A percentile compares a stretch with the other conserved stretches of the same genome.
Conservation (phyloP, 2,329 filamentous ascomycete species). For the Aspergillus pseudonomiae region DNA sequence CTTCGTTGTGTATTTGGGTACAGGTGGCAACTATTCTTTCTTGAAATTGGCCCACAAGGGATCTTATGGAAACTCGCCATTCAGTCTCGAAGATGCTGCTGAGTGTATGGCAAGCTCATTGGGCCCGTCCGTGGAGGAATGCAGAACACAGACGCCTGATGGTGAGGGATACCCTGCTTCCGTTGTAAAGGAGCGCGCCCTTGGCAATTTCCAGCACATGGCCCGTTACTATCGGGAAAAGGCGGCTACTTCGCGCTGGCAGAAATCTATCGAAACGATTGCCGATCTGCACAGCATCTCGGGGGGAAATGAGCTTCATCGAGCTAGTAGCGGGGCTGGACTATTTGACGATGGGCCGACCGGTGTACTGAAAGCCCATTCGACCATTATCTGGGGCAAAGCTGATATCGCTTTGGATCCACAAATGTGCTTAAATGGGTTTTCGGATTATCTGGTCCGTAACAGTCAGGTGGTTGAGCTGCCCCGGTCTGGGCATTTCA, state of each 20-base stretch:
- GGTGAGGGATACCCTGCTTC: slow-evolving; percentile 45
- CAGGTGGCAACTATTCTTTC: slow-evolving; percentile 54
- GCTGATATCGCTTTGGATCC: slow-evolving; percentile 55
- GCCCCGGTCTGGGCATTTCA: slow-evolving; percentile 57
- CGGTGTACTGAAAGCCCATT: slow-evolving; percentile 54
- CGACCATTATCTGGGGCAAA: slow-evolving; percentile 58
- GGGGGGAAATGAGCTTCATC: slow-evolving; percentile 31
- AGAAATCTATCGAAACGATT: slow-evolving; percentile 55
- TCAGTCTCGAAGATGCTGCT: slow-evolving; percentile 40
- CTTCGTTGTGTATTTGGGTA: slow-evolving; percentile 49
- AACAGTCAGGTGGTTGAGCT: slow-evolving; percentile 56
- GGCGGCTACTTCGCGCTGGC: slow-evolving; percentile 50
- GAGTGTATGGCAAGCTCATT: slow-evolving; percentile 55
- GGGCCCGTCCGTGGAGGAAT: slow-evolving; percentile 54
- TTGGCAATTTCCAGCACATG: slow-evolving; percentile 54
- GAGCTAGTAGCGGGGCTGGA: slow-evolving; percentile 41
- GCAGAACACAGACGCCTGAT: slow-evolving; percentile 34
- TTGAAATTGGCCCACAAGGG: slow-evolving; percentile 46
- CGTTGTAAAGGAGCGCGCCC: slow-evolving; percentile 42
- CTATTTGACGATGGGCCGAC: slow-evolving; percentile 49
- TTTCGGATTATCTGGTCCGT: slow-evolving; percentile 54
- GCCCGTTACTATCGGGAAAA: slow-evolving; percentile 59
- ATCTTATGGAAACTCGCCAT: slow-evolving; percentile 38
- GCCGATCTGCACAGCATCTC: slow-evolving; percentile 51
- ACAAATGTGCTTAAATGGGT: slow-evolving; percentile 54